Base-by-base conservation (phyloP, 345 rosid species). In the Eucalyptus globulus region DNA sequence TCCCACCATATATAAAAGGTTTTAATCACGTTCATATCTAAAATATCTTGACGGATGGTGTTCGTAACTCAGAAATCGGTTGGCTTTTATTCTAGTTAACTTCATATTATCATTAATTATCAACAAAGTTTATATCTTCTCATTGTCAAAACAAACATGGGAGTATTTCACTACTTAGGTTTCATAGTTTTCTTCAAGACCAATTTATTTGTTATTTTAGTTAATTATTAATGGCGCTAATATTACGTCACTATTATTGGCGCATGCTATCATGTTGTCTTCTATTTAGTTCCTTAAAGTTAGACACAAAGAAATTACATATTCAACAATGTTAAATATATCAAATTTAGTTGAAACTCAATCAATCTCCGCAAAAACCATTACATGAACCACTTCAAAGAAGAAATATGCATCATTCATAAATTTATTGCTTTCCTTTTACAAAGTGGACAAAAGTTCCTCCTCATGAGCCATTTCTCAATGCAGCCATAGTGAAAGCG, bases 341-440 rank as follows among this genome's bases (percentile, higher is more conserved):
- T 62, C n/a, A 29, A 62, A 27, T 12, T 29, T 31, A 62, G 29
- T 62, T n/a, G 37, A 65, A 65, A 29, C 21, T 29, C 76, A 65
- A 14, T 29, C 76, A 65, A 29, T 29, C 37, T n/a, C 37, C 10
- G 0, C 0, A n/a, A 0, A n/a, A 29, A 14, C 19, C 1, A 65
- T 65, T n/a, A n/a, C 76, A 65, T 14, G 37, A 65, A n/a, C 76
- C 16, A 14, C 37, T 65, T 65, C 21, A 65, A 65, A 65, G 76
- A 29, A 3, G 3, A 65, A n/a, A 65, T 14, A 65, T 14, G 2
- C 19, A 5, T 62, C 4, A 29, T 14, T 65, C 76, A 65, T 65
- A n/a, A n/a, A n/a, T 27, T 14, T 65, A n/a, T 29, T 14, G 76
- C 21, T 65, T n/a, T 65, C 37, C 21, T 65, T 65, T n/a, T 65